Evolutionary conservation across 768 basidiomycete genomes (phyloP), one percentile per base, ranked within the genome.

Genomic region (Podaxis sp.): DNA sequence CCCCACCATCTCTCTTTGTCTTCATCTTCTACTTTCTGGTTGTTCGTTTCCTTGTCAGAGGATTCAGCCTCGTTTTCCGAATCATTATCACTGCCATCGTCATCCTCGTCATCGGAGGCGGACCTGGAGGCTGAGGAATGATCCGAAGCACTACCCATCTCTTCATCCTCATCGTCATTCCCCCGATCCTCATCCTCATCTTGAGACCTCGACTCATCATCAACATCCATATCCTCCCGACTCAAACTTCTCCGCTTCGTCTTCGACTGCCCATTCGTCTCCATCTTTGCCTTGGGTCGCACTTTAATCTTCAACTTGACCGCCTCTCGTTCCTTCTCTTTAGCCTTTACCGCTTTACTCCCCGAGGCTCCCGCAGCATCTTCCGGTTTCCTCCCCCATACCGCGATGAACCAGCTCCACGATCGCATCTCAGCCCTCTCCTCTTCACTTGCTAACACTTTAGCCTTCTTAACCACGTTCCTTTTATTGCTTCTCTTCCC

Each of bases 361-460:
- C 61, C 44, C 11, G 58, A 61, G 44, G 48, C 26, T 26, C 38
- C 59, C 24, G 70, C 65, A 7, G 56, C 62, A 8, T 63, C 52
- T 28, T 64, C 59, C 19, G 86, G 84, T 64, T 75, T 81, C 72
- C 73, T 83, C 1, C 91, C 91, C 83, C 85, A 90, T 0, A 92
- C 88, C 3, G 83, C 85, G n/a, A 94, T 68, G 70, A 90, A 89
- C 88, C 88, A 92, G 1, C 85, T 79, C 91, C 92, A 94, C 36
- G 83, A 80, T 63, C 72, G 80, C 71, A 88, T 72, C 38, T 77
- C 73, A 22, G 72, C 70, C n/a, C 86, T 76, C n/a, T 87, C 84
- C 13, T 84, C 83, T 33, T 76, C 72, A 15, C 24, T 39, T n/a
- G 19, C 39, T 24, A 63, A n/a, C 19, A 57, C 61, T 36, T 56